Base-by-base conservation (phyloP, 106 monocot genomes). In the Chionographis japonica region DNA sequence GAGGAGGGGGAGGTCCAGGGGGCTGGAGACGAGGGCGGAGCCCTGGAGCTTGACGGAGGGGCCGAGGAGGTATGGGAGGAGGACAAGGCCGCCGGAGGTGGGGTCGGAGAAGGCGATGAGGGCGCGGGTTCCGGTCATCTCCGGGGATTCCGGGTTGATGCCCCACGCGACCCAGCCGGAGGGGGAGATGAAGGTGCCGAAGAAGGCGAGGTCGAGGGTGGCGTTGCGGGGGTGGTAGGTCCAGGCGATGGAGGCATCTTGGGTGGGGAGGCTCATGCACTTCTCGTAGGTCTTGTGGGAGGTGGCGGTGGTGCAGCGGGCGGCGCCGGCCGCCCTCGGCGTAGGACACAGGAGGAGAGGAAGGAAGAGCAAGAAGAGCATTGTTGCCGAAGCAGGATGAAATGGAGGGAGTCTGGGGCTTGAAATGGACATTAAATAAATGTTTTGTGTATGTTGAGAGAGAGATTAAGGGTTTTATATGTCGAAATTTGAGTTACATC, bases 131-230 rank as follows among this genome's bases (percentile, higher is more conserved):
- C 93, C 91, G 61, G 79, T 79, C 93, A 93, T 93, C 52, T 81
- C 53, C 2, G 86, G 72, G 62, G 84, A 65, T 41, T 64, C 62
- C 0, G 84, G 86, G 84, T 93, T 93, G 78, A 93, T 63, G 37
- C 93, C 93, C 67, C 80, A 81, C 12, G 72, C 93, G 37, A 93
- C 86, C 93, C 93, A 93, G 59, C 89, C 93, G 50, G 85, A 86
- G 37, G 93, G 86, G 72, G 89, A 89, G 72, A 89, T 71, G 86
- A 86, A 84, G 65, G 50, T 16, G 68, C 81, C 83, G 56, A 76
- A 60, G 84, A 89, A 93, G 71, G 81, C 75, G 54, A 81, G 60
- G 56, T 89, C 69, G 41, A 93, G 74, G 43, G 86, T 89, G 72
- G 84, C 68, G 74, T 89, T 93, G 50, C 54, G 62, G 35, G 89